A percentile compares a stretch with the other conserved stretches of the same genome.
Evolutionary conservation across 768 basidiomycete genomes (phyloP).

Genomic region (Lanmaoa pseudosensibilis): DNA sequence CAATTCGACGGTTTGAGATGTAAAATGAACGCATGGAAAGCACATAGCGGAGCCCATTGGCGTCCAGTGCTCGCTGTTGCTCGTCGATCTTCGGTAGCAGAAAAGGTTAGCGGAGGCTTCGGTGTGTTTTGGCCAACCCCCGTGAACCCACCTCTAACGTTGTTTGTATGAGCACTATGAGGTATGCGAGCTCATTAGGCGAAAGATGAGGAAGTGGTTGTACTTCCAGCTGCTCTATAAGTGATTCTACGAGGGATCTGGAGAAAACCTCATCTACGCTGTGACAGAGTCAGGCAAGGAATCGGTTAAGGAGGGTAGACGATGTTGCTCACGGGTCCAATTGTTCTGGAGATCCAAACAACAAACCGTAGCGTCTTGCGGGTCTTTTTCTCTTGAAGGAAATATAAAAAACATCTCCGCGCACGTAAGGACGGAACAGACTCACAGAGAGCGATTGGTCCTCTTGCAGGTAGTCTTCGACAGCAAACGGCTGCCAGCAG

Average conservation of each 20-base stretch:
- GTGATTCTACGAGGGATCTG: conserved; percentile 53
- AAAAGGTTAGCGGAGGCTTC: conserved; percentile 1
- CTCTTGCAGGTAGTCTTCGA: conserved; percentile 43
- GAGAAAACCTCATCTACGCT: conserved; percentile 60
- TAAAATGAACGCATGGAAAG: conserved; percentile 92
- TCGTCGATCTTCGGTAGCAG: conserved; percentile 69
- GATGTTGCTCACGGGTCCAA: conserved; percentile 45
- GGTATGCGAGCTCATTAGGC: conserved; percentile 77
- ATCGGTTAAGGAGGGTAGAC: background rate
- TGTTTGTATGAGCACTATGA: conserved; percentile 83
- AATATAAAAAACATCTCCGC: background rate
- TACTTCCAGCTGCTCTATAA: conserved; percentile 66
- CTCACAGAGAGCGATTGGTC: conserved; percentile 24
- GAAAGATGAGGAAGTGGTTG: conserved; percentile 69
- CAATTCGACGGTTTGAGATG: conserved; percentile 69
- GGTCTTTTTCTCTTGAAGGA: conserved; percentile 15
- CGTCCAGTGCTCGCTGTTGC: conserved; percentile 85
- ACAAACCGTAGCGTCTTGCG: conserved; percentile 44
- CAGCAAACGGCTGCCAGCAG: conserved; percentile 51
- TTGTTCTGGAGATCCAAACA: conserved; percentile 52
- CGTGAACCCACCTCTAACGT: conserved; percentile 68
- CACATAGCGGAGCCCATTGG: conserved; percentile 90
- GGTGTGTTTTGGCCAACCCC: background rate
- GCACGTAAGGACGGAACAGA: background rate
- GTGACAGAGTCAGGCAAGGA: conserved; percentile 1